Evolutionary conservation across 2,329 filamentous ascomycete genomes (phyloP).

Genomic region (Rachicladosporium sp.): DNA sequence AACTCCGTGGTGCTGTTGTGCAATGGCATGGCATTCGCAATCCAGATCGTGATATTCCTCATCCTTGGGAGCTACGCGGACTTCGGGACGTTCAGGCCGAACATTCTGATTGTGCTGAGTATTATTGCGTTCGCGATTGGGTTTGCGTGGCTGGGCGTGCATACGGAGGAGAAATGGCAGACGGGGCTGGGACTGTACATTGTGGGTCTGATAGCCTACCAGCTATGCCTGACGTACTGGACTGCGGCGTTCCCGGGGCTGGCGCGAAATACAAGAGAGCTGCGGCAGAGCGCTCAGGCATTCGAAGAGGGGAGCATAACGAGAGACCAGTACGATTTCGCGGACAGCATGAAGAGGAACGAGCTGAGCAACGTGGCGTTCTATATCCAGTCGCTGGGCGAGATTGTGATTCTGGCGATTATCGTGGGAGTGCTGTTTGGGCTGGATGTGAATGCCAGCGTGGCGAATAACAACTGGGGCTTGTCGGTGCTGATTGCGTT

Average conservation of each 20-base stretch:
- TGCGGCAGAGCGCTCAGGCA: constrained; percentile 39
- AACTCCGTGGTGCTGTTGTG: constrained; percentile 53
- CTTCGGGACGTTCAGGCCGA: constrained; percentile 53
- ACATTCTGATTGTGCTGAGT: constrained; percentile 50
- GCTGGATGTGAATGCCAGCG: constrained; percentile 46
- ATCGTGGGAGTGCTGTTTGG: constrained; percentile 54
- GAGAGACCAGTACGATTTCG: constrained; percentile 47
- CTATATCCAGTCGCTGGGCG: constrained; percentile 49
- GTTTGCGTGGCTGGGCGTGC: constrained; percentile 56
- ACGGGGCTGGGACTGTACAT: constrained; percentile 52
- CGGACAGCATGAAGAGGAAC: constrained; percentile 51
- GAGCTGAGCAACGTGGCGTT: constrained; percentile 52
- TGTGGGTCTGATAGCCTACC: constrained; percentile 53
- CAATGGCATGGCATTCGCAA: constrained; percentile 57
- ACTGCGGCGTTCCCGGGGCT: constrained; percentile 51
- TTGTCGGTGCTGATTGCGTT: constrained; percentile 54
- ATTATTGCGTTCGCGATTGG: constrained; percentile 50
- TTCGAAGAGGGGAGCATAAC: constrained; percentile 41
- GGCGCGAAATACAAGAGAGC: constrained; percentile 40
- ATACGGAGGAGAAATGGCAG: constrained; percentile 47
- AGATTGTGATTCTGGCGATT: constrained; percentile 50
- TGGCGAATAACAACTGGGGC: constrained; percentile 53
- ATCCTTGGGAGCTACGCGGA: constrained; percentile 45
- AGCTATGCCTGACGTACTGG: constrained; percentile 57
- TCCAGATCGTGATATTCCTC: constrained; percentile 48